Conservation (phyloP, 805 yeast genomes). For the Pichia sporocuriosa region DNA sequence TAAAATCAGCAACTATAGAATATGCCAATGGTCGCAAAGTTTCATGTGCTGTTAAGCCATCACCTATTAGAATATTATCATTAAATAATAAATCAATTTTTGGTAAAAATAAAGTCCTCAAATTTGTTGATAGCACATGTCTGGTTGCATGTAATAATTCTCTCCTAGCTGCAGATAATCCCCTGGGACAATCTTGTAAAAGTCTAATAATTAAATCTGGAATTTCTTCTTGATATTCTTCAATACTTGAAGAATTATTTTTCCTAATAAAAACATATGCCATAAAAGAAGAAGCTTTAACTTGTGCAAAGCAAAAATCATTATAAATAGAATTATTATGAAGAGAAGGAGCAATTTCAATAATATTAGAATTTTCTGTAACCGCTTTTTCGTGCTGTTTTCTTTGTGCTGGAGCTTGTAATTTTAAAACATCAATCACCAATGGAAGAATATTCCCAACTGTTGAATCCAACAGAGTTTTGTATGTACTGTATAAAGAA, state of each 20-base stretch:
- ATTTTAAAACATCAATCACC: constrained; percentile 61
- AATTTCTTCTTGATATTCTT: constrained; percentile 53
- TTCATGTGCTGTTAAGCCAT: constrained; percentile 86
- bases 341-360: constrained; percentile 69
- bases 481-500: constrained; percentile 80
- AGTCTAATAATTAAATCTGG: constrained; percentile 85
- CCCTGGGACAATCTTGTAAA: constrained; percentile 93
- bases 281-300: constrained; percentile 89
- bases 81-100: constrained; percentile 81
- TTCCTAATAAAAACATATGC: constrained; percentile 90
- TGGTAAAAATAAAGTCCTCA: constrained; percentile 73
- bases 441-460: constrained; percentile 75
- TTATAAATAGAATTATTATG: constrained; percentile 73
- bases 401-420: constrained; percentile 80
- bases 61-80: constrained; percentile 83
- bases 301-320: constrained; percentile 88
- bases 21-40: constrained; percentile 90
- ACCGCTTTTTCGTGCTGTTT: constrained; percentile 54
- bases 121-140: constrained; percentile 89
- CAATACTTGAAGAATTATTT: constrained; percentile 59
- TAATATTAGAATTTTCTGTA: constrained; percentile 49
- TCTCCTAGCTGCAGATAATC: constrained; percentile 82
- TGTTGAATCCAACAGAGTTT: constrained; percentile 61
- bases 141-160: constrained; percentile 91
- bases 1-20: constrained; percentile 91